Evolutionary conservation across 495 filamentous ascomycete species (phyloP).

Genomic region (Penicillium subrubescens): DNA sequence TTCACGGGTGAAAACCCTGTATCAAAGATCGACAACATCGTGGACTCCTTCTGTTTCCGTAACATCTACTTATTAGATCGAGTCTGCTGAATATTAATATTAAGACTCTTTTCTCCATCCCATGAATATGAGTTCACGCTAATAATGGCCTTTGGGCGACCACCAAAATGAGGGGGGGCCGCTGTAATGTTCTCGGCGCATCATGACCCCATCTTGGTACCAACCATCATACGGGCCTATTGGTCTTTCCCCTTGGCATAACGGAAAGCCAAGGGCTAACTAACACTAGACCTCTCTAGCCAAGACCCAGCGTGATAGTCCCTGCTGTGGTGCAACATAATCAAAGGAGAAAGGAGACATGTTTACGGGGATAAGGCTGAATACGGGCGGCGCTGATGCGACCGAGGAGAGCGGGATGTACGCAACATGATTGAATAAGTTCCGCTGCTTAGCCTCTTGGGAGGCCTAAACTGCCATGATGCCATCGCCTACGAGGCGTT

Average conservation of each 20-base stretch:
- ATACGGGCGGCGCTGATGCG: not conserved
- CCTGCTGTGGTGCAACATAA: not conserved
- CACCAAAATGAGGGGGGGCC: not conserved
- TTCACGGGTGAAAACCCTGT: not conserved
- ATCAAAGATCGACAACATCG: not conserved
- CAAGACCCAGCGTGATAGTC: not conserved
- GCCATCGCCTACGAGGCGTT: not conserved
- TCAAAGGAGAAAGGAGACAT: not conserved
- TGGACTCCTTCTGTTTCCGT: not conserved
- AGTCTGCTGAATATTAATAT: not conserved
- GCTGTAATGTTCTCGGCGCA: not conserved
- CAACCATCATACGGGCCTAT: not conserved
- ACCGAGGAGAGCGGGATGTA: not conserved
- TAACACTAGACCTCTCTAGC: not conserved
- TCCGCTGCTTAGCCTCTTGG: not conserved
- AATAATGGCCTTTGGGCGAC: not conserved
- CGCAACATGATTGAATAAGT: not conserved
- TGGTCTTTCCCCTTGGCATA: not conserved
- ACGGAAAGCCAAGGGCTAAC: not conserved
- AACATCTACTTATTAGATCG: too few species aligned
- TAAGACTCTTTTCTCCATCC: not conserved
- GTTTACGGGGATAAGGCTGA: not conserved
- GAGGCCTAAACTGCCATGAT: not conserved
- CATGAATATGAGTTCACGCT: not conserved
- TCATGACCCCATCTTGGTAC: not conserved